Evolutionary conservation across 2,329 filamentous ascomycete genomes (phyloP), one percentile per base, ranked within the genome.

Genomic region (Epichloe sibirici): DNA sequence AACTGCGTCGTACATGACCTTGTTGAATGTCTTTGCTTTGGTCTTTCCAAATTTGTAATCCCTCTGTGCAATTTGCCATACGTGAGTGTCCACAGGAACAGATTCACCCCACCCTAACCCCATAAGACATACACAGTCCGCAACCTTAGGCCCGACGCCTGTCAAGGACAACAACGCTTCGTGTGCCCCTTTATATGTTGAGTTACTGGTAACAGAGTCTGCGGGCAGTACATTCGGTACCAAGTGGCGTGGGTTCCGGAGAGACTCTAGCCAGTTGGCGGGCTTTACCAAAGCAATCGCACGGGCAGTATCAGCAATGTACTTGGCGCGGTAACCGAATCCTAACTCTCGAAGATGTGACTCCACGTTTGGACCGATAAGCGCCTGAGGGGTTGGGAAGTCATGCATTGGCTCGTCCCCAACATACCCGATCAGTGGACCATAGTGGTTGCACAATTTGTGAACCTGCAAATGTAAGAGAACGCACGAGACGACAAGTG

Each of bases 1-100:
- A 13, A 98, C 82, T 0, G 89, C 88, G 64, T 93, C 85, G 63
- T 98, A 97, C 57, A 88, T 90, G 42, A 78, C 79, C 64, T 94
- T 94, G 13, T 86, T 96, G 56, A 98, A 76, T 46, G 88, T 91
- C 63, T 90, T 91, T 56, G 69, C 86, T 63, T 90, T 93, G 8
- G 81, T 82, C 63, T 88, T 91, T 6, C 88, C 88, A 61, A 98
- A 95, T 54, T 85, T 90, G 71, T 98, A 98, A 67, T 98, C 93
- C 51, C 93, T 78, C 66, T 94, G 88, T 0, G 93, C 94, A 63
- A 98, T 97, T 72, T 97, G 90, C 91, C 90, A 97, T 12, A 98
- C 89, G 69, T 98, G 94, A 1, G 94, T 98, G 67, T 98, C 93
- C 35, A 98, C 88, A 0, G 93, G 93, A 1, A 98, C 90, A 3